Evolutionary conservation across 208 protist genomes (phyloP), one percentile per base, ranked within the genome.

Genomic region (Trypanosoma congolense): DNA sequence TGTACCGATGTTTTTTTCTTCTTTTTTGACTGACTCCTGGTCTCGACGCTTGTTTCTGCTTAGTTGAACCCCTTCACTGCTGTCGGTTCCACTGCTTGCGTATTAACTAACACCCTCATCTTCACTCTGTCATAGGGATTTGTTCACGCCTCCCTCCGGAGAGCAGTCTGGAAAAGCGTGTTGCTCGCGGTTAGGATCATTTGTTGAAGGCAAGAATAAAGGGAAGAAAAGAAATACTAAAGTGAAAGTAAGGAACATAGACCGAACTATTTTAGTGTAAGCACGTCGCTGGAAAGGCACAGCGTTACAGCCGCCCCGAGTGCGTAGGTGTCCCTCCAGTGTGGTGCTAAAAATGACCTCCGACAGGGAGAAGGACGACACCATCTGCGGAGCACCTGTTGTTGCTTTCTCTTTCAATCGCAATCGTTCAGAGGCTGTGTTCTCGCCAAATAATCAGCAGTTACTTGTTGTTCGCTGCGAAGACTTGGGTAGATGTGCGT

Each of bases 391-490:
- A 3, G 61, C 61, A 10, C 53, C 50, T 9, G 44, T 75, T 43
- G 33, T 67, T 47, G 61, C 38, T 18, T 54, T 75, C 48, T 21
- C 61, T 19, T 65, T 70, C 22, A 75, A 65, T 56, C 40, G 31
- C 10, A 49, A 75, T 24, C 35, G 35, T 36, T 55, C 59, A 0
- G 56, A 64, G 28, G 53, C 54, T 1, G 55, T 55, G 24, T 69
- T 75, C 35, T 75, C 68, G 9, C 68, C 68, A 2, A 69, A 69
- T 42, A 75, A 69, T 24, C 52, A 75, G 26, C 42, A 64, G 5
- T n/a, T 75, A 25, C 29, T 58, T 44, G 53, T 75, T 50, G 61
- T 64, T 3, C n/a, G 18, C 1, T 75, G 68, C 26, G 53, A 54
- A 40, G 41, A 66, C n/a, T 59, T 50, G 9, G 43, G 0, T 10